phyloP scores from a whole-genome alignment of 352 stramenopile genomes.

The Globisporangium alternatum region DNA sequence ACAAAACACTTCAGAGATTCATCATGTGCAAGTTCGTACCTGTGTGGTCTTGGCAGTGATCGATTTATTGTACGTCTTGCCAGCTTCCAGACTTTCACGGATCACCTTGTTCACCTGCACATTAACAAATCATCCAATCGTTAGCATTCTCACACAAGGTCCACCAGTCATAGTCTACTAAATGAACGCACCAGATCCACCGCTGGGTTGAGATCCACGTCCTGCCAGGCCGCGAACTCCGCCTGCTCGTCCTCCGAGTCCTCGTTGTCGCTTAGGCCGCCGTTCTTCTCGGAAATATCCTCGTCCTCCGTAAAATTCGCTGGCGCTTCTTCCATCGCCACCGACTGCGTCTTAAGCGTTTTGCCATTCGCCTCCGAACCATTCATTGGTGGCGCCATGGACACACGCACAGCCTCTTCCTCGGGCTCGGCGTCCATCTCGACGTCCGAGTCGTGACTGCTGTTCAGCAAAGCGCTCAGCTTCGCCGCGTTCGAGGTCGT shows the following conservation, averaged over 20 bases:
- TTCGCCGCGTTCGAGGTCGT: constrained; percentile 28
- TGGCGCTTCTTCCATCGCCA: constrained; percentile 16
- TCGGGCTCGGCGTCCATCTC: constrained; percentile 23
- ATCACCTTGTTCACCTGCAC: constrained; percentile 54
- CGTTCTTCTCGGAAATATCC: constrained; percentile 31
- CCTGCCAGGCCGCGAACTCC: constrained; percentile 72
- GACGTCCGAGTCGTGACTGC: constrained; percentile 30
- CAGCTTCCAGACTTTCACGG: constrained; percentile 67
- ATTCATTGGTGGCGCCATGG: constrained; percentile 23
- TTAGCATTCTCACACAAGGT: neutral
- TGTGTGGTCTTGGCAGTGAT: constrained; percentile 81
- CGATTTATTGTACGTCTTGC: constrained; percentile 85
- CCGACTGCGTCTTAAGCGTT: neutral
- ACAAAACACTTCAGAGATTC: no score
- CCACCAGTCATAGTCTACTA: neutral
- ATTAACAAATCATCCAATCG: neutral
- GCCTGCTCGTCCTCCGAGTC: constrained; percentile 82
- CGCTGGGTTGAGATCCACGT: constrained; percentile 80
- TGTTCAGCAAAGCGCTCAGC: constrained; percentile 40
- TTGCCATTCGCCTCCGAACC: neutral
- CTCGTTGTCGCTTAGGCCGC: constrained; percentile 67
- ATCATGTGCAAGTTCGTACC: constrained; percentile 2
- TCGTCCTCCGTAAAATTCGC: constrained; percentile 32
- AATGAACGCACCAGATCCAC: constrained; percentile 58
- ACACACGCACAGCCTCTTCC: constrained; percentile 5